These are phyloP conservation scores for Trichoderma atrobrunneum DNA, from an alignment of 2,329 filamentous ascomycete genomes.

Conservation along the genomic window DNA sequence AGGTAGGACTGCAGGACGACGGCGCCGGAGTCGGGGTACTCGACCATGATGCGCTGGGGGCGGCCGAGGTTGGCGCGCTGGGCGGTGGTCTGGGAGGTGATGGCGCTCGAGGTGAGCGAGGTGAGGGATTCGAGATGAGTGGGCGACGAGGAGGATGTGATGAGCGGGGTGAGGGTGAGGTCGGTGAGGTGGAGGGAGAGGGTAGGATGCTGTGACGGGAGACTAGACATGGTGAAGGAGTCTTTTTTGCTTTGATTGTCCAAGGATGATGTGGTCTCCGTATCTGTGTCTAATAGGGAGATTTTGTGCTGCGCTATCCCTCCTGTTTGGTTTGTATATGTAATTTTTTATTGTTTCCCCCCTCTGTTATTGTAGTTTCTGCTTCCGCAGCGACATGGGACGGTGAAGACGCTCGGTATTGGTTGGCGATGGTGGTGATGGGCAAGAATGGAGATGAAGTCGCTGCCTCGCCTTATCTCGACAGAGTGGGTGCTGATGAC, in stretches of 20 bases:
- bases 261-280: background rate
- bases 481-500: slow-evolving; percentile 16
- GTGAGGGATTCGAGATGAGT: slow-evolving; percentile 50
- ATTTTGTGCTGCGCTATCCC: background rate
- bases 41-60: slow-evolving; percentile 58
- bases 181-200: slow-evolving; percentile 59
- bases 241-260: background rate
- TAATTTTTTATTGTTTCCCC: background rate
- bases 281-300: background rate
- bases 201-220: slow-evolving; percentile 48
- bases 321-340: background rate
- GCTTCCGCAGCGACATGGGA: background rate
- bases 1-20: slow-evolving; percentile 48
- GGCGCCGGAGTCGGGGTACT: slow-evolving; percentile 46
- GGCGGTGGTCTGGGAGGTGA: slow-evolving; percentile 52
- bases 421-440: background rate
- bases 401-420: background rate
- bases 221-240: slow-evolving; percentile 32
- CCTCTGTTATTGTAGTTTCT: background rate
- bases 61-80: slow-evolving; percentile 51
- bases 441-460: background rate
- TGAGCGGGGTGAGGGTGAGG: slow-evolving; percentile 53
- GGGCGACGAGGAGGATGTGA: slow-evolving; percentile 49
- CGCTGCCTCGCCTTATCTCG: background rate
- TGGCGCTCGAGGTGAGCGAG: slow-evolving; percentile 50